These are phyloP conservation scores for Dysphania ambrosioides DNA, from an alignment of 148 eudicot species.

Conservation along the genomic window DNA sequence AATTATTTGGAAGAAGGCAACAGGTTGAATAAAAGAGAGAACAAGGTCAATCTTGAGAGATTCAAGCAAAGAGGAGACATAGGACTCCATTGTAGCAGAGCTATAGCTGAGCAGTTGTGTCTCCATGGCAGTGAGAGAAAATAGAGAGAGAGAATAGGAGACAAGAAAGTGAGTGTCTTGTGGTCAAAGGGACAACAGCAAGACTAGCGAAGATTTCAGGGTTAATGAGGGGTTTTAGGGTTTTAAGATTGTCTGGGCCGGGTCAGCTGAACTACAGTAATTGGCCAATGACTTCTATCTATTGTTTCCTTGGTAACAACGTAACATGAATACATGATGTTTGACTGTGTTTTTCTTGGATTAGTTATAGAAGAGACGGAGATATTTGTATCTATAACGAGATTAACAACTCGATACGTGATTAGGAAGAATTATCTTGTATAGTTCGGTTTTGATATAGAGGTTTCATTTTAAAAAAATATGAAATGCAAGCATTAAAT, in stretches of 20 bases:
- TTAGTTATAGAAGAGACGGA: too few species aligned
- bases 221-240: slow-evolving; percentile 20
- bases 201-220: background rate
- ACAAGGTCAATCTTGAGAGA: slow-evolving; percentile 4
- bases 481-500: too few species aligned
- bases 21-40: slow-evolving; percentile 8
- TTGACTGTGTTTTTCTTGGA: too few species aligned
- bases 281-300: slow-evolving; percentile 1
- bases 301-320: too few species aligned
- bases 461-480: too few species aligned
- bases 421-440: too few species aligned
- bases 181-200: background rate
- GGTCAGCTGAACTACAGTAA: slow-evolving; percentile 13
- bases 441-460: too few species aligned
- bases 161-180: background rate
- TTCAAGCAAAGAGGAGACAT: background rate
- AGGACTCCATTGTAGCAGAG: slow-evolving; percentile 5
- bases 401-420: too few species aligned
- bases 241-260: slow-evolving; percentile 28
- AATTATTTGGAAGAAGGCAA: slow-evolving; percentile 18
- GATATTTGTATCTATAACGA: too few species aligned
- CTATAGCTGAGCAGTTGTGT: background rate
- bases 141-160: background rate
- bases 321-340: too few species aligned
- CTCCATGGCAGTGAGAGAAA: slow-evolving; percentile 19